Evolutionary conservation across 2,329 filamentous ascomycete genomes (phyloP).

Genomic region (Xylaria digitata): DNA sequence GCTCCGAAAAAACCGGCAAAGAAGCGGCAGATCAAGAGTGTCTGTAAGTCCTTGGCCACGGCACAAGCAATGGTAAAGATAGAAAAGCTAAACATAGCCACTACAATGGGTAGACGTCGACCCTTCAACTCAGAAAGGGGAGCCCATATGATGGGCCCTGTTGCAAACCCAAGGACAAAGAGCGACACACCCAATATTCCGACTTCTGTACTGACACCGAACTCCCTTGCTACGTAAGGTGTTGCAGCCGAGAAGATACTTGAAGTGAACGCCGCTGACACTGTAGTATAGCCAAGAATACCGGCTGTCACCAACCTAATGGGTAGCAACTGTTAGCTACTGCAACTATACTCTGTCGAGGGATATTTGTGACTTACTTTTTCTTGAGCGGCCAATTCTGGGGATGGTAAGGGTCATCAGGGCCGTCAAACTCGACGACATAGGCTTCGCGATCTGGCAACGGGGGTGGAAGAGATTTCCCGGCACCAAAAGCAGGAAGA

Average conservation of each 20-base stretch:
- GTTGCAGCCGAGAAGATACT: conserved; percentile 80
- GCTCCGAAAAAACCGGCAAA: conserved; percentile 79
- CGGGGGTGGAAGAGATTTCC: conserved; percentile 78
- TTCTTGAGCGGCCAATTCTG: conserved; percentile 87
- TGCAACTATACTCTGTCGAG: neutral
- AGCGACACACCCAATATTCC: conserved; percentile 73
- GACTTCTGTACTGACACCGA: conserved; percentile 70
- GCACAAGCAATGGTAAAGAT: conserved; percentile 74
- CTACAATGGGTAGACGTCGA: conserved; percentile 69
- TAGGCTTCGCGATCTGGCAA: conserved; percentile 79
- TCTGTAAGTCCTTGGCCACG: conserved; percentile 74
- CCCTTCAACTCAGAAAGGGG: conserved; percentile 79
- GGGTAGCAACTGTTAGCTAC: conserved; percentile 12
- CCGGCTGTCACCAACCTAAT: conserved; percentile 69
- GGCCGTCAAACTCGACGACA: conserved; percentile 86
- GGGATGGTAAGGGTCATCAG: conserved; percentile 83
- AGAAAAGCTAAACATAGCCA: conserved; percentile 76
- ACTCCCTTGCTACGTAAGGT: conserved; percentile 64
- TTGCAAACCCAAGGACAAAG: conserved; percentile 76
- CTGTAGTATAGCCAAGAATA: conserved; percentile 78
- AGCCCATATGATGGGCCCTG: conserved; percentile 73
- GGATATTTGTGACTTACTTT: conserved; percentile 67
- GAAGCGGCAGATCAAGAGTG: conserved; percentile 77
- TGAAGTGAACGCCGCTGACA: conserved; percentile 77
- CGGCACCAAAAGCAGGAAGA: conserved; percentile 75